These are phyloP conservation scores for Rhizopogon vesiculosus DNA, from an alignment of 768 basidiomycete species.

Conservation along the genomic window DNA sequence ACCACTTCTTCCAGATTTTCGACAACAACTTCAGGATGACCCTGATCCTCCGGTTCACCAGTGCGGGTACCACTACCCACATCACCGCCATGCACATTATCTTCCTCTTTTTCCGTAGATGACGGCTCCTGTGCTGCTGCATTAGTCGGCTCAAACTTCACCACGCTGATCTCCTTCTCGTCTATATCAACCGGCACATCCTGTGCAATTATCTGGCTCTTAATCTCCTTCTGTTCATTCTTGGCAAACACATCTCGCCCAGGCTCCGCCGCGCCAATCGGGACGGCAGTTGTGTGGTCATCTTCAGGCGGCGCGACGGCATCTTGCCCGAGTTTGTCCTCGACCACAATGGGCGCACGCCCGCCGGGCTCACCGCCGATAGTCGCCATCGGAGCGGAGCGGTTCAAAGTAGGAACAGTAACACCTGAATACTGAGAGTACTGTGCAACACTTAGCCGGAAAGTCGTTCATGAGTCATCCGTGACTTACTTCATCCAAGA, in stretches of 20 bases:
- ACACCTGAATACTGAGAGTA: constrained; percentile 50
- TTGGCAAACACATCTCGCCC: constrained; percentile 71
- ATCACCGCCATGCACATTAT: background rate
- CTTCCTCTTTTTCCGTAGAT: constrained; percentile 3
- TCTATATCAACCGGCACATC: constrained; percentile 8
- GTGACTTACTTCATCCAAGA: constrained; percentile 55
- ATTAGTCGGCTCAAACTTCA: constrained; percentile 2
- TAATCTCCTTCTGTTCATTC: constrained; percentile 39
- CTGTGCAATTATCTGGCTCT: constrained; percentile 33
- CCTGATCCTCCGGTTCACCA: background rate
- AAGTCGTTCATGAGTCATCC: background rate
- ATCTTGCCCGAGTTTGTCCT: constrained; percentile 31
- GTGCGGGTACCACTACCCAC: background rate
- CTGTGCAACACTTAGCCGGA: constrained; percentile 24
- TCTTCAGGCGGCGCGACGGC: constrained; percentile 7
- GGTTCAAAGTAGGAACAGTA: constrained; percentile 34
- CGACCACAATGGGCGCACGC: constrained; percentile 49
- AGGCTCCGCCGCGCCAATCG: constrained; percentile 59
- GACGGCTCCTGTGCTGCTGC: background rate
- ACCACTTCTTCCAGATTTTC: constrained; percentile 5
- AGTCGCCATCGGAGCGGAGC: constrained; percentile 37
- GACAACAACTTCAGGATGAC: background rate
- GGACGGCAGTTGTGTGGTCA: constrained; percentile 32
- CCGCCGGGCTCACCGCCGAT: constrained; percentile 52
- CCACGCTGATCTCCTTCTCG: constrained; percentile 34